Evolutionary conservation across 441 rosid species (phyloP).

Genomic region (Brassica balearica): DNA sequence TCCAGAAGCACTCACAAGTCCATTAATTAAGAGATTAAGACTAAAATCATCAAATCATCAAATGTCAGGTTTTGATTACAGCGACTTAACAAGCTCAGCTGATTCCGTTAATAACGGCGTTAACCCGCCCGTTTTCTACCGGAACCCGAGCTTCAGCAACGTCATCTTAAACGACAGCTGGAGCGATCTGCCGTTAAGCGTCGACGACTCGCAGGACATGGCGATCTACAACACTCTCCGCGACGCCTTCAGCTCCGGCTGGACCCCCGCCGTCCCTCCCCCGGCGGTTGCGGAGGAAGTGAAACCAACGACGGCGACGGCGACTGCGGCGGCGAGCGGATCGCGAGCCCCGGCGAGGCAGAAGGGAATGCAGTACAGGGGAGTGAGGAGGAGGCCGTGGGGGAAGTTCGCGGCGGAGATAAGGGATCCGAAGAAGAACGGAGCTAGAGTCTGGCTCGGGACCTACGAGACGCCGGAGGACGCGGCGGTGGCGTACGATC

Average conservation of each 20-base stretch:
- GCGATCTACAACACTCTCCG: not conserved
- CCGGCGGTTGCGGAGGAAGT: not conserved
- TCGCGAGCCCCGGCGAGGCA: not conserved
- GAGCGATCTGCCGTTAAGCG: constrained; percentile 9
- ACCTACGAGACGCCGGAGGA: constrained; percentile 7
- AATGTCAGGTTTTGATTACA: not conserved
- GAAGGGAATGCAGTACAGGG: too few relatives aligned
- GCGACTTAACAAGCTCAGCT: not conserved
- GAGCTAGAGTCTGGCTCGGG: not conserved
- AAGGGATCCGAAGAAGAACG: constrained; percentile 56
- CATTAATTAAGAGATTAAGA: not conserved
- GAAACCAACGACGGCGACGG: not conserved
- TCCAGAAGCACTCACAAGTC: not conserved
- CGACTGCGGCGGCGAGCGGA: not conserved
- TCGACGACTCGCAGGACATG: constrained; percentile 1
- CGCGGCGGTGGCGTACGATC: not conserved
- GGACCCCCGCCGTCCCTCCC: not conserved
- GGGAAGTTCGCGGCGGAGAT: constrained; percentile 92
- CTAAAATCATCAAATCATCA: not conserved
- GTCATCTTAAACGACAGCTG: constrained; percentile 1
- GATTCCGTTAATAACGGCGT: not conserved
- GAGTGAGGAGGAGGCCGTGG: constrained; percentile 51
- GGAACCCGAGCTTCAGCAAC: constrained; percentile 8
- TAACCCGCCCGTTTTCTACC: not conserved
- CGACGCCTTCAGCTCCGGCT: constrained; percentile 3